Base-by-base conservation (phyloP, 2,329 filamentous ascomycete species). In the Harringtonia lauricola region DNA sequence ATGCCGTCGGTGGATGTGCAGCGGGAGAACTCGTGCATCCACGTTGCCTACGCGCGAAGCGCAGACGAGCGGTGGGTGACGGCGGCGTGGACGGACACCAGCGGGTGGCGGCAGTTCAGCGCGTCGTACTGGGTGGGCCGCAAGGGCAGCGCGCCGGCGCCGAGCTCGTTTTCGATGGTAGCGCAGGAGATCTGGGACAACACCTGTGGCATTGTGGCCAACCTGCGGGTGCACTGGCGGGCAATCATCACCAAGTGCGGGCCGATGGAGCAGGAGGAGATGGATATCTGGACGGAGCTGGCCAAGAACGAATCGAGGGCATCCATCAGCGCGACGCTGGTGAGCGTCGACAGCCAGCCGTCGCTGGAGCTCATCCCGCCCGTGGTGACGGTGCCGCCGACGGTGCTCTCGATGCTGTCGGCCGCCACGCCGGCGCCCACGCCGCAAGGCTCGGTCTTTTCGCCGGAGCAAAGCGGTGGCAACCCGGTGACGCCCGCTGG, bases 81-180 rank as follows among this genome's bases (percentile, higher is more conserved):
- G 13, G 83, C 79, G 7, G 82, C 83, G 1, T 94, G 86, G 86
- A 86, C 81, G 1, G 85, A 94, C 56, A 86, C 79, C 51, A 74
- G 75, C 22, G 86, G 86, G 2, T 77, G 75, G 47, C 77, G 83
- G 48, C 83, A 89, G 57, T 77, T 80, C 51, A 84, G 74, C 15
- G 74, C 79, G 1, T 82, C 83, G 0, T 90, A 88, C 59, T 86
- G 82, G 53, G 64, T 90, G 36, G 68, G 77, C 15, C 67, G 80
- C 48, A 71, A 77, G 61, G 67, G 72, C 52, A 66, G 71, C 43
- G 58, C 66, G 2, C 56, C 72, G 3, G 65, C 72, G 3, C 65
- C 72, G 8, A 71, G 67, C 14, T 56, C 65, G 2, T 75, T 87
- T 48, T 66, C 66, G 14, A 77, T 84, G 19, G 67, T 88, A n/a